A percentile compares a stretch with the other conserved stretches of the same genome.
These are phyloP conservation scores for Phytophthora idaei DNA, from an alignment of 352 stramenopile genomes.

Conservation along the genomic window DNA sequence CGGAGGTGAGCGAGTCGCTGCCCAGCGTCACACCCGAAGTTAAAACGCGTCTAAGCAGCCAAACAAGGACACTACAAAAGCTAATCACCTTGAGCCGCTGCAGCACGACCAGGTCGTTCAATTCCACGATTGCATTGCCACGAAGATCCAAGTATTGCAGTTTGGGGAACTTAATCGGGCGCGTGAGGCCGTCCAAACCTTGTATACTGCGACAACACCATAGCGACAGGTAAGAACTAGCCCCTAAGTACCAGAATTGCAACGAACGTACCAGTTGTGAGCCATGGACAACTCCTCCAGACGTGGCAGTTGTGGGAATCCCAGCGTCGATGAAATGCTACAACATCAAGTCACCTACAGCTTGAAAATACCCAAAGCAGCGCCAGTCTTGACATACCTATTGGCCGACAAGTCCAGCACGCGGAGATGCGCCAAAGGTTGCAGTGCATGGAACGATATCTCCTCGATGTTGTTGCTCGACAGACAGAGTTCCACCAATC, in stretches of 20 bases:
- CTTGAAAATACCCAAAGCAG: background rate
- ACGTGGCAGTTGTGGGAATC: constrained; percentile 62
- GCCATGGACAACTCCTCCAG: constrained; percentile 79
- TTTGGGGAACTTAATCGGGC: constrained; percentile 74
- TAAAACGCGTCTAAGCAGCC: background rate
- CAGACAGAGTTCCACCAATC: constrained; percentile 76
- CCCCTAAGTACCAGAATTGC: background rate
- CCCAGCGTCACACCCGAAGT: background rate
- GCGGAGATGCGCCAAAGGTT: constrained; percentile 63
- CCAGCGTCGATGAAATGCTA: constrained; percentile 61
- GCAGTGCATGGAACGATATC: constrained; percentile 64
- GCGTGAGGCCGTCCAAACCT: constrained; percentile 55
- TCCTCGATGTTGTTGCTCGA: constrained; percentile 84
- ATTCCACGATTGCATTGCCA: constrained; percentile 59
- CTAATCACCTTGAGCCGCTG: constrained; percentile 58
- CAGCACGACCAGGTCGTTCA: constrained; percentile 44
- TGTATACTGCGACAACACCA: constrained; percentile 39
- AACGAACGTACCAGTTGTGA: constrained; percentile 61
- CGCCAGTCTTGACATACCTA: constrained; percentile 35
- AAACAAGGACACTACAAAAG: background rate
- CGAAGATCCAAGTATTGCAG: constrained; percentile 76
- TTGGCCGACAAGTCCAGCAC: constrained; percentile 84
- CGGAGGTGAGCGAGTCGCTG: constrained; percentile 64
- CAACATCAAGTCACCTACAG: constrained; percentile 5
- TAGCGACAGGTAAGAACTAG: background rate